These are phyloP conservation scores for Vigna hirtella DNA, from an alignment of 306 rosid species.

Conservation along the genomic window DNA sequence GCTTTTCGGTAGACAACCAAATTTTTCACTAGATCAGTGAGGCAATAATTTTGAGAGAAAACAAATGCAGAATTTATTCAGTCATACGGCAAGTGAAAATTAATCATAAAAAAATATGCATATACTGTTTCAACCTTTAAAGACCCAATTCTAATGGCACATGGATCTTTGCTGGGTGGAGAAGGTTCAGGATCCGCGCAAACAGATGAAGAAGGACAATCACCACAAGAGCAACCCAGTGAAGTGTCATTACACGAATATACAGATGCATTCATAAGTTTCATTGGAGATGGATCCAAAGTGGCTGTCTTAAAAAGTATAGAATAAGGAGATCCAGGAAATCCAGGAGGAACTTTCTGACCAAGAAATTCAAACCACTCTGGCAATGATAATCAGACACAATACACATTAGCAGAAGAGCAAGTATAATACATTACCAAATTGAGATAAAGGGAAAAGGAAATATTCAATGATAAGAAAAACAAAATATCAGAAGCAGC, in stretches of 20 bases:
- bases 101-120: conserved; percentile 29
- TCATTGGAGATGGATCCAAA: conserved; percentile 66
- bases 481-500: conserved; percentile 35
- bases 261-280: conserved; percentile 81
- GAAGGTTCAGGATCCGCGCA: conserved; percentile 78
- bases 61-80: conserved; percentile 4
- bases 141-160: conserved; percentile 73
- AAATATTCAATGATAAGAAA: conserved; percentile 28
- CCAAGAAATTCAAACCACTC: conserved; percentile 95
- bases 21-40: conserved; percentile 11
- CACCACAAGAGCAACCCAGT: conserved; percentile 97
- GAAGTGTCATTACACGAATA: conserved; percentile 90
- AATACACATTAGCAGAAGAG: conserved; percentile 45
- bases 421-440: conserved; percentile 24
- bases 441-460: conserved; percentile 31
- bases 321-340: conserved; percentile 94
- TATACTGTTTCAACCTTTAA: conserved; percentile 65
- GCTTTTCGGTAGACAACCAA: conserved; percentile 2
- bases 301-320: conserved; percentile 66
- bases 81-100: conserved; percentile 27
- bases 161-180: conserved; percentile 67
- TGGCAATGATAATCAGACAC: conserved; percentile 51
- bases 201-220: conserved; percentile 82
- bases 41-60: conserved; percentile 31
- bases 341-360: conserved; percentile 69